These are phyloP conservation scores for Celoporthe dispersa DNA, from an alignment of 2,329 filamentous ascomycete species.

Conservation along the genomic window DNA sequence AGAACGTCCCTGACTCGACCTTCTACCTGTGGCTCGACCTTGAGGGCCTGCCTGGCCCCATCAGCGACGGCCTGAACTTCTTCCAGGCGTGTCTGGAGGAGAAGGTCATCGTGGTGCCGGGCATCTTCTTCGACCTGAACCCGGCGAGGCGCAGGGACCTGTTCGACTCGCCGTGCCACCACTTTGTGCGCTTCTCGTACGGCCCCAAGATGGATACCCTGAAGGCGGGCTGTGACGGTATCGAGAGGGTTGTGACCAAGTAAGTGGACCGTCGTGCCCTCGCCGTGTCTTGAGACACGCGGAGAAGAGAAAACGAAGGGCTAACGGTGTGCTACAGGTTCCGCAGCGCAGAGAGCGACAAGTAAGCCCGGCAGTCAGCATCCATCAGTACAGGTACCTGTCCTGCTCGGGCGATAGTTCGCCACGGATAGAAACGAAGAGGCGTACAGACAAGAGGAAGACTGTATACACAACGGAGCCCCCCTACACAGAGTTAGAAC, in stretches of 20 bases:
- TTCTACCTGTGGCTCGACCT: slow-evolving; percentile 86
- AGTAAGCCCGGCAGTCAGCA: not conserved
- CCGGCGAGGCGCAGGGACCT: slow-evolving; percentile 86
- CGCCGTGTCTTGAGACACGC: not conserved
- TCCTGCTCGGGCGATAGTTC: not conserved
- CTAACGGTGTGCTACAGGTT: slow-evolving; percentile 9
- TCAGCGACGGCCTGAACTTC: slow-evolving; percentile 94
- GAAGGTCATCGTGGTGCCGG: slow-evolving; percentile 95
- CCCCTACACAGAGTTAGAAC: not conserved
- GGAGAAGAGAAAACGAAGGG: not conserved
- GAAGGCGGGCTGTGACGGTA: slow-evolving; percentile 79
- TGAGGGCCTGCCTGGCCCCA: slow-evolving; percentile 73
- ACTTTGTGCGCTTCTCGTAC: slow-evolving; percentile 85
- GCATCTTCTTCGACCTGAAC: slow-evolving; percentile 98
- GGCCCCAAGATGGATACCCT: slow-evolving; percentile 81
- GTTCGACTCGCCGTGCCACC: slow-evolving; percentile 93
- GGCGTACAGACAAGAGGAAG: not conserved
- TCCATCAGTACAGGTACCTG: not conserved
- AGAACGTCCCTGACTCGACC: slow-evolving; percentile 84
- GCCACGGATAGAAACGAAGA: not conserved
- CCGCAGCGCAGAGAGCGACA: not conserved
- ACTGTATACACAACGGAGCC: not conserved
- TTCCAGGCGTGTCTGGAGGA: slow-evolving; percentile 92
- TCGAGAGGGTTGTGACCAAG: slow-evolving; percentile 80
- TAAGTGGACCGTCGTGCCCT: slow-evolving; percentile 42